Evolutionary conservation across 805 yeast genomes (phyloP).

Genomic region (Yueomyces sp.): DNA sequence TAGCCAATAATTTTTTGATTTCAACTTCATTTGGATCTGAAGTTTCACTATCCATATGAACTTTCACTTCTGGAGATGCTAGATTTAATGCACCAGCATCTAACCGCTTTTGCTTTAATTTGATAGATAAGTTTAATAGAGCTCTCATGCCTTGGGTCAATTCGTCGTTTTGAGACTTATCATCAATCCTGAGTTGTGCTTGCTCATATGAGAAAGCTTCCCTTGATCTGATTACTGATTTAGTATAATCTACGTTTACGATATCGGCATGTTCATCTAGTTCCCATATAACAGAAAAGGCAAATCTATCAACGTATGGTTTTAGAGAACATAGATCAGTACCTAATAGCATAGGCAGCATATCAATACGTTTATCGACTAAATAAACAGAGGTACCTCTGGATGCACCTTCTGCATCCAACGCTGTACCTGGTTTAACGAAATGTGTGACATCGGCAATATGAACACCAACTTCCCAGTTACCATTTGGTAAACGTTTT

Average conservation of each 20-base stretch:
- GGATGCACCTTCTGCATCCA: constrained; percentile 92
- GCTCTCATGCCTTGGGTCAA: constrained; percentile 83
- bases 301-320: constrained; percentile 91
- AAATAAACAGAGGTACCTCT: constrained; percentile 95
- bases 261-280: constrained; percentile 77
- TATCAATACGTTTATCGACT: constrained; percentile 96
- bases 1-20: constrained; percentile 72
- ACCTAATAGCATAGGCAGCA: constrained; percentile 91
- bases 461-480: constrained; percentile 95
- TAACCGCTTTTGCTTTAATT: constrained; percentile 70
- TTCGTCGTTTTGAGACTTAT: constrained; percentile 59
- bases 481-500: constrained; percentile 69
- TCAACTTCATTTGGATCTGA: constrained; percentile 95
- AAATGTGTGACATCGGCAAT: constrained; percentile 98
- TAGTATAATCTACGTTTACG: constrained; percentile 63
- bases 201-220: constrained; percentile 91
- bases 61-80: constrained; percentile 97
- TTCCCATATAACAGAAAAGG: constrained; percentile 95
- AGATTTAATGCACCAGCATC: constrained; percentile 93
- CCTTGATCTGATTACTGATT: constrained; percentile 79
- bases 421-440: constrained; percentile 81
- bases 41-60: constrained; percentile 92
- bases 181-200: constrained; percentile 89
- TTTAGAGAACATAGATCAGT: constrained; percentile 91
- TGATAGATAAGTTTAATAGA: constrained; percentile 64